Conservation (phyloP, 768 basidiomycete genomes). For the Termitomyces titanicus region DNA sequence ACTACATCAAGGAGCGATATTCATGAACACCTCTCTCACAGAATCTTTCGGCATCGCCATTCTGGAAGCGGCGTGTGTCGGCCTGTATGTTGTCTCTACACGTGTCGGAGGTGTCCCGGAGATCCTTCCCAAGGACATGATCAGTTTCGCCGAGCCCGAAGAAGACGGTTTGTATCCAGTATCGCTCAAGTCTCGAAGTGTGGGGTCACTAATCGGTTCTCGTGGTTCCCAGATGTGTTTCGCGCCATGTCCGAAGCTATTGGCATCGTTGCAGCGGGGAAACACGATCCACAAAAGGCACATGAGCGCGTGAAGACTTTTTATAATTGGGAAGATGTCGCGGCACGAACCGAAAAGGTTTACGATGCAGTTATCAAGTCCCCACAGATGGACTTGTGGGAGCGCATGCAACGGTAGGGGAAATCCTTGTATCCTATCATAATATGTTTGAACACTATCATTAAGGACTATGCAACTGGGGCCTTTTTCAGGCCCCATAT, state of each 20-base stretch:
- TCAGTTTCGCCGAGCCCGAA: constrained; percentile 90
- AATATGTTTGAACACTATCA: background rate
- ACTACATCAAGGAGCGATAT: constrained; percentile 84
- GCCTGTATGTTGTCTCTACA: constrained; percentile 91
- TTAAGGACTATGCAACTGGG: constrained; percentile 74
- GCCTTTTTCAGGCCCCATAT: constrained; percentile 80
- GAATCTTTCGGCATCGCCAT: constrained; percentile 98
- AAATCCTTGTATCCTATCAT: background rate
- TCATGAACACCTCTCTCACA: constrained; percentile 92
- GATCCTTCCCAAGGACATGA: constrained; percentile 90
- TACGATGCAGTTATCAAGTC: constrained; percentile 67
- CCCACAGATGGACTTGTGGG: constrained; percentile 66
- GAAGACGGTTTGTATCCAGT: constrained; percentile 69
- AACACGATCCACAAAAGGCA: constrained; percentile 71
- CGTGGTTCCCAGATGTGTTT: constrained; percentile 62
- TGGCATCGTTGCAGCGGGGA: constrained; percentile 55
- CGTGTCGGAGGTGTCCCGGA: constrained; percentile 95
- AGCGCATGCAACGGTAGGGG: constrained; percentile 67
- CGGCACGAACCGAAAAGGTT: constrained; percentile 78
- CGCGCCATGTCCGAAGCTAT: constrained; percentile 83
- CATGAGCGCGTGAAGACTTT: constrained; percentile 78
- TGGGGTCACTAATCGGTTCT: background rate
- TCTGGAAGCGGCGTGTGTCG: constrained; percentile 93
- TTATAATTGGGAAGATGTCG: constrained; percentile 84
- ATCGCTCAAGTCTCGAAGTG: background rate